Conservation (phyloP, 768 basidiomycete genomes). For the Albatrellus ellisii region DNA sequence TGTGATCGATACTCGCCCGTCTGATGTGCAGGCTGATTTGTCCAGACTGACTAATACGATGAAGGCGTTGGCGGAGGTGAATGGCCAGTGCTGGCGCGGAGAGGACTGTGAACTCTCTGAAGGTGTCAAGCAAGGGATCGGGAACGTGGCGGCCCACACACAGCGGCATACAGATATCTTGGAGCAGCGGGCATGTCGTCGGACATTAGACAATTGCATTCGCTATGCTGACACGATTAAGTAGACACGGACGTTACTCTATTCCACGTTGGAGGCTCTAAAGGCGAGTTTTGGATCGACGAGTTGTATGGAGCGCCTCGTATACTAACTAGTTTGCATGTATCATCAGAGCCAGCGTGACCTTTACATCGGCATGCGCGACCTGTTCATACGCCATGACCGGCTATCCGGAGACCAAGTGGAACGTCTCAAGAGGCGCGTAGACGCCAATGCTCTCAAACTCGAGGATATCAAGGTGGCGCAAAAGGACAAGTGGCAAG, state of each 20-base stretch:
- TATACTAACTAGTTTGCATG: too few species aligned
- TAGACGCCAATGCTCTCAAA: conserved; percentile 63
- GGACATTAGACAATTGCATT: neutral
- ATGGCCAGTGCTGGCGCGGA: conserved; percentile 72
- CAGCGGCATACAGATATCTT: conserved; percentile 62
- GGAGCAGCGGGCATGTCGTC: conserved; percentile 49
- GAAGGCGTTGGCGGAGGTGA: conserved; percentile 64
- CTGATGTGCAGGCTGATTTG: conserved; percentile 56
- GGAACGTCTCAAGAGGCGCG: conserved; percentile 76
- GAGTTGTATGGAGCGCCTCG: too few species aligned
- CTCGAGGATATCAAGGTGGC: conserved; percentile 59
- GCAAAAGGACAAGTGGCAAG: conserved; percentile 76
- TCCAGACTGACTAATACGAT: conserved; percentile 75
- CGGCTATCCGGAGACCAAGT: conserved; percentile 83
- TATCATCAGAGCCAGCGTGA: conserved; percentile 62
- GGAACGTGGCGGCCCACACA: conserved; percentile 50
- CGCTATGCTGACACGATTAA: neutral
- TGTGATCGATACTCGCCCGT: conserved; percentile 5
- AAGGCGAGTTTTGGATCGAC: conserved; percentile 35
- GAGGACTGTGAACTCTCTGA: conserved; percentile 71
- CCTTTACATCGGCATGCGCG: conserved; percentile 76
- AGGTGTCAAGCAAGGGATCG: conserved; percentile 64
- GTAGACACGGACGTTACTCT: conserved; percentile 49
- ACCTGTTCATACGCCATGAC: conserved; percentile 78
- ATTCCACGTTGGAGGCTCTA: conserved; percentile 61